Evolutionary conservation across 306 rosid species (phyloP).

Genomic region (Oemleria cerasiformis): DNA sequence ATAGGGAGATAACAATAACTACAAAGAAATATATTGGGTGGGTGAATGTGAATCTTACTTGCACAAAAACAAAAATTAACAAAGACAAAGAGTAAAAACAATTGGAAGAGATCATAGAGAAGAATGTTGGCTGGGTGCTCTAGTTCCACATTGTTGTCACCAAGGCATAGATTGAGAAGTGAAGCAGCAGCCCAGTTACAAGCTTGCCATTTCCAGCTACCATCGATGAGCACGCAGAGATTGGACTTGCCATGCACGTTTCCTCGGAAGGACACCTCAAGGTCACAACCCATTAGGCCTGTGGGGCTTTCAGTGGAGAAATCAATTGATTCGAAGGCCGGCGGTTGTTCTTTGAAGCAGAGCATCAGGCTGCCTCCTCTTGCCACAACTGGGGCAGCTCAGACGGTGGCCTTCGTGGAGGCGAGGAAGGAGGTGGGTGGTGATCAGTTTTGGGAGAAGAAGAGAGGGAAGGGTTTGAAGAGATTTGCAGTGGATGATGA

Average conservation of each 20-base stretch:
- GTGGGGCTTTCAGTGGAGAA: slow-evolving; percentile 65
- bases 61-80: background rate
- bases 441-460: slow-evolving; percentile 57
- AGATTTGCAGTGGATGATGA: slow-evolving; percentile 40
- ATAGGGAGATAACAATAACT: slow-evolving; percentile 23
- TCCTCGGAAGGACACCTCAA: slow-evolving; percentile 62
- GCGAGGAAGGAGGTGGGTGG: slow-evolving; percentile 33
- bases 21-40: slow-evolving; percentile 39
- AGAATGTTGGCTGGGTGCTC: slow-evolving; percentile 99
- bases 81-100: slow-evolving; percentile 14
- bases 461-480: slow-evolving; percentile 66
- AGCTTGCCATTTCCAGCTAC: slow-evolving; percentile 82
- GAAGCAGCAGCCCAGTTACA: slow-evolving; percentile 87
- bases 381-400: slow-evolving; percentile 36
- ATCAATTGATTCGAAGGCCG: slow-evolving; percentile 46
- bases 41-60: slow-evolving; percentile 40
- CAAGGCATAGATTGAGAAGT: slow-evolving; percentile 96
- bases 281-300: slow-evolving; percentile 69
- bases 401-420: slow-evolving; percentile 24
- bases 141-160: slow-evolving; percentile 96
- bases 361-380: slow-evolving; percentile 79
- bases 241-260: slow-evolving; percentile 85
- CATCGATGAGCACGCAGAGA: slow-evolving; percentile 97
- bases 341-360: slow-evolving; percentile 67
- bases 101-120: slow-evolving; percentile 49